These are phyloP conservation scores for Penicillium argentinense DNA, from an alignment of 495 filamentous ascomycete genomes.

Conservation along the genomic window DNA sequence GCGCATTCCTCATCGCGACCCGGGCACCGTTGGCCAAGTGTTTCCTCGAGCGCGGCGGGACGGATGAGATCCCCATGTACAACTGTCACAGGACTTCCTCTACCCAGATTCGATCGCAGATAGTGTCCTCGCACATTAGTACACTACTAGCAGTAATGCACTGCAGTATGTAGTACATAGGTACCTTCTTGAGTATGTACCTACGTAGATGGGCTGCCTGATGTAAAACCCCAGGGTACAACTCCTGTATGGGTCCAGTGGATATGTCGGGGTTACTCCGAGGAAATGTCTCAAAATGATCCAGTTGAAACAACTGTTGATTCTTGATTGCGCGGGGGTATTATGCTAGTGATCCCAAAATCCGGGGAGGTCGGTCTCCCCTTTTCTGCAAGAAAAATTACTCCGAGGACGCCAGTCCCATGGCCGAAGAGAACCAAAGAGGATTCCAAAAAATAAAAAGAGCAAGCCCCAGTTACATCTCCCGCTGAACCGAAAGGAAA, in stretches of 20 bases:
- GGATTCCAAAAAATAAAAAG: conserved; percentile 8
- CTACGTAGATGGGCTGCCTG: not conserved
- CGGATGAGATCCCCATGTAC: no score
- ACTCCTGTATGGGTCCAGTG: no score
- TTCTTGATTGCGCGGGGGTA: conserved; percentile 15
- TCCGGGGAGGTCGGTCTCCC: conserved; percentile 1
- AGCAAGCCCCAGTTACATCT: not conserved
- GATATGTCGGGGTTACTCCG: not conserved
- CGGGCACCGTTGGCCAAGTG: conserved; percentile 3
- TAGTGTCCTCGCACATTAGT: no score
- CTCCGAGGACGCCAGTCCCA: not conserved
- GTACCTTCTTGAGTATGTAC: no score
- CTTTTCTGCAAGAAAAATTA: conserved; percentile 7
- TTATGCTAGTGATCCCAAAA: conserved; percentile 18
- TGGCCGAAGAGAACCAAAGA: no score
- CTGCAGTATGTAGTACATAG: no score
- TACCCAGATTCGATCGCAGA: no score
- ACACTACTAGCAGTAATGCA: no score
- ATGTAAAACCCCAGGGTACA: no score
- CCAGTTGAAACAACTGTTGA: conserved; percentile 11
- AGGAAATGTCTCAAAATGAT: not conserved
- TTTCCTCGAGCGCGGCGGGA: no score
- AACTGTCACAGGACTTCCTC: no score
- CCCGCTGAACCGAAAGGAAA: conserved; percentile 2
- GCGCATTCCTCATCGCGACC: conserved; percentile 5